Evolutionary conservation across 768 basidiomycete genomes (phyloP), one percentile per base, ranked within the genome.

Genomic region (Hygrophorus russula): DNA sequence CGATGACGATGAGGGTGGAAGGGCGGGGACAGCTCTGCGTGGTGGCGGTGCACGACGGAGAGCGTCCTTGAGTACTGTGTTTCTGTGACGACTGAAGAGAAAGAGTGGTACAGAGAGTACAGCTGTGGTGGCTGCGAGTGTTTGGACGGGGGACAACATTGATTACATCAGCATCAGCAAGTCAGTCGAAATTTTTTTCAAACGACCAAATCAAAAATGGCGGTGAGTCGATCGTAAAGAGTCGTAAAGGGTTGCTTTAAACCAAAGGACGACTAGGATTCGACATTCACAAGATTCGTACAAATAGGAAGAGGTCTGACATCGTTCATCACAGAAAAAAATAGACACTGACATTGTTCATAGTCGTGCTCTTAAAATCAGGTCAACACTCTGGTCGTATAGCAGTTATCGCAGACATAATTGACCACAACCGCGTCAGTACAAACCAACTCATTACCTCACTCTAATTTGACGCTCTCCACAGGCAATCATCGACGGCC

Each of bases 371-470:
- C 69, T 75, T 98, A 70, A 87, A 85, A 63, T 64, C 81, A 46
- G 94, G 94, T 44, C 88, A 89, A 45, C 76, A 68, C 46, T 71
- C 78, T 36, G 92, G 92, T 53, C 85, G 82, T 64, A 88, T 96
- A 56, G 96, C 96, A 44, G 84, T 91, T 51, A 93, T 99, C 62
- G 82, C 80, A 40, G 92, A 98, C 66, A 93, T 98, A 65, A 93
- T 98, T 51, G 96, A 98, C 78, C 94, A 98, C 76, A 94, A 92
- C 74, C 80, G 93, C 62, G 94, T 96, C 60, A 85, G 63, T 41
- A 13, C 13, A 4, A 20, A 7, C 27, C 24, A 8, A 13, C 38
- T n/a, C n/a, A 15, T 9, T 30, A 36, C 17, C 17, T 28, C 32
- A 6, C 12, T 33, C 31, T 19, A 1, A 10, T 8, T n/a, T 37